Evolutionary conservation across 2,329 filamentous ascomycete species (phyloP), one percentile per base, ranked within the genome.

Genomic region (Calycina marina): DNA sequence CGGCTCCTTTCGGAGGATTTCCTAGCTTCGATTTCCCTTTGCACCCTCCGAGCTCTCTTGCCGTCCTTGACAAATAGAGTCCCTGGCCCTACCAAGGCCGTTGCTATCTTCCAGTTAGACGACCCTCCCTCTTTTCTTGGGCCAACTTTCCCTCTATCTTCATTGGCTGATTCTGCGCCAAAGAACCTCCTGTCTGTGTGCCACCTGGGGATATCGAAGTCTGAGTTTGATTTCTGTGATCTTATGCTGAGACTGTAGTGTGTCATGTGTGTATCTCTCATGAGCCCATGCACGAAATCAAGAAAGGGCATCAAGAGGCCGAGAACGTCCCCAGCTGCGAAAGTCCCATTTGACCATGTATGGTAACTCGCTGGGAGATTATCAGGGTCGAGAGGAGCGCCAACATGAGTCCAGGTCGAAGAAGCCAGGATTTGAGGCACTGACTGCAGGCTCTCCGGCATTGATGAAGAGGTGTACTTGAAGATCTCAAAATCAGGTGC

Each of bases 161-260:
- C 4, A 35, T 10, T 14, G 13, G 13, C 13, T 14, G 26, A 15
- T 8, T 22, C 20, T 5, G 6, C 14, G 5, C 30, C 30, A 18
- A 37, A 37, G 3, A 31, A 27, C 12, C 27, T 11, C 12, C 31
- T 8, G 22, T 37, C 35, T 26, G 33, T 11, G 30, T 37, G 35
- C 35, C 35, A 37, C 16, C 35, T 32, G 12, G 35, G 26, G n/a
- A 25, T 26, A 15, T 37, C 35, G 11, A 30, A 33, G 4, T 37
- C 35, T 17, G 12, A 6, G 4, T 30, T 37, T 8, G 25, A 12
- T 22, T 33, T 37, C 12, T 37, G 35, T 3, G 30, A 30, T 6
- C 35, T 30, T 9, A 37, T 33, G 9, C 29, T 37, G 14, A 37
- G 35, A 10, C 13, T 15, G 25, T 37, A 37, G 12, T 33, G 30